A percentile compares a stretch with the other conserved stretches of the same genome.
Evolutionary conservation across 768 basidiomycete species (phyloP).

Genomic region (Crepidotus variabilis): DNA sequence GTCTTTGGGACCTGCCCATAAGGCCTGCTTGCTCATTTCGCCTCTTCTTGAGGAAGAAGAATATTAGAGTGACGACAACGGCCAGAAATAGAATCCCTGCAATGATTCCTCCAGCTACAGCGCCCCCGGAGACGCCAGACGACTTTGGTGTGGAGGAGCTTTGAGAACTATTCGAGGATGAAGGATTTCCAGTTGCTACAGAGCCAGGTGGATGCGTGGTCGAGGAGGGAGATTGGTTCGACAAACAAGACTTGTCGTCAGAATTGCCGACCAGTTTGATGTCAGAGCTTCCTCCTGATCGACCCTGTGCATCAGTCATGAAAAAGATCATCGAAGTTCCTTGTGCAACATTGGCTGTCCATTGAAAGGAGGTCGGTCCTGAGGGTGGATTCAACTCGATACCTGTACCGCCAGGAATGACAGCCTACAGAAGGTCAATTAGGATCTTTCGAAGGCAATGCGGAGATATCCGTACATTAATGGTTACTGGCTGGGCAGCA

Average conservation of each 20-base stretch:
- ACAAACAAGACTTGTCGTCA: constrained; percentile 49
- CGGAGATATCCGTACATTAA: constrained; percentile 35
- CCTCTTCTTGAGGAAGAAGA: constrained; percentile 45
- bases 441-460: neutral
- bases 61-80: constrained; percentile 43
- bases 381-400: constrained; percentile 40
- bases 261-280: constrained; percentile 43
- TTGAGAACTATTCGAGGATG: constrained; percentile 20
- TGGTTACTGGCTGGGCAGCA: constrained; percentile 52
- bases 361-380: constrained; percentile 39
- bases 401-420: constrained; percentile 59
- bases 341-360: constrained; percentile 53
- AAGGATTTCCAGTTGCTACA: constrained; percentile 13
- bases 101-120: constrained; percentile 49
- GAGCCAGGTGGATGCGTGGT: constrained; percentile 24
- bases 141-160: constrained; percentile 19
- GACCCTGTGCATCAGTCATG: constrained; percentile 47
- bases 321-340: constrained; percentile 58
- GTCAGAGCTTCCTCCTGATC: constrained; percentile 59
- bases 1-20: neutral
- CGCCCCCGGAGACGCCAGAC: constrained; percentile 33
- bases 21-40: constrained; percentile 14
- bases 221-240: constrained; percentile 48
- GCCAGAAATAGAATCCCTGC: constrained; percentile 52
- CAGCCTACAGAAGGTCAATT: constrained; percentile 34